Conservation (phyloP, 176 grass and related monocot species). For the Rhynchospora tenuis region DNA sequence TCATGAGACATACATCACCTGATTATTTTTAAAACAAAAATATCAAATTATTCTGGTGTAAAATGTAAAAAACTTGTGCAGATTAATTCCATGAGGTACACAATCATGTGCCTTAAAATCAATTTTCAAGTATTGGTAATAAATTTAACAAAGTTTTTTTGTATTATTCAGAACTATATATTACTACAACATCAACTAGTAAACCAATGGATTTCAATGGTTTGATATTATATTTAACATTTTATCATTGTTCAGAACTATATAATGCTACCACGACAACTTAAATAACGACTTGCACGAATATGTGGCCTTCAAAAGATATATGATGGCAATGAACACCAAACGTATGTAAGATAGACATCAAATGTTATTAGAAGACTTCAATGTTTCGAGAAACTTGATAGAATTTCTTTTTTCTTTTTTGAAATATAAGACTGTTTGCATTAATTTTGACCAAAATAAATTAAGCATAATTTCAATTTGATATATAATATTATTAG, state of each 20-base stretch:
- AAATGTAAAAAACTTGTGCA: too few relatives aligned
- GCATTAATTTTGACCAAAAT: neutral
- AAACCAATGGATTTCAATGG: neutral
- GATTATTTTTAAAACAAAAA: too few relatives aligned
- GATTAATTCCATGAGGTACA: too few relatives aligned
- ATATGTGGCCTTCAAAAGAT: neutral
- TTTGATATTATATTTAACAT: neutral
- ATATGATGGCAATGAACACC: neutral
- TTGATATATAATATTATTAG: neutral
- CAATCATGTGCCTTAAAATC: too few relatives aligned
- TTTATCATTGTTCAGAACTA: neutral
- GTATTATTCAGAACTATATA: too few relatives aligned
- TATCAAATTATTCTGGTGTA: too few relatives aligned
- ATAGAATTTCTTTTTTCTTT: too few relatives aligned
- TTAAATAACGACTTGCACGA: neutral
- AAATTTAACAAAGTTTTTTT: too few relatives aligned
- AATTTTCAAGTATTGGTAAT: too few relatives aligned
- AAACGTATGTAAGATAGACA: neutral
- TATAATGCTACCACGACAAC: neutral
- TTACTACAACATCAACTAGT: too few relatives aligned
- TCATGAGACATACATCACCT: neutral
- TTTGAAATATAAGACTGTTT: too few relatives aligned
- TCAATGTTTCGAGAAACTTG: neutral
- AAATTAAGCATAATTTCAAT: neutral
- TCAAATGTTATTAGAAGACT: neutral